These are phyloP conservation scores for Talaromyces rugulosus DNA, from an alignment of 2,329 filamentous ascomycete species.

Conservation along the genomic window DNA sequence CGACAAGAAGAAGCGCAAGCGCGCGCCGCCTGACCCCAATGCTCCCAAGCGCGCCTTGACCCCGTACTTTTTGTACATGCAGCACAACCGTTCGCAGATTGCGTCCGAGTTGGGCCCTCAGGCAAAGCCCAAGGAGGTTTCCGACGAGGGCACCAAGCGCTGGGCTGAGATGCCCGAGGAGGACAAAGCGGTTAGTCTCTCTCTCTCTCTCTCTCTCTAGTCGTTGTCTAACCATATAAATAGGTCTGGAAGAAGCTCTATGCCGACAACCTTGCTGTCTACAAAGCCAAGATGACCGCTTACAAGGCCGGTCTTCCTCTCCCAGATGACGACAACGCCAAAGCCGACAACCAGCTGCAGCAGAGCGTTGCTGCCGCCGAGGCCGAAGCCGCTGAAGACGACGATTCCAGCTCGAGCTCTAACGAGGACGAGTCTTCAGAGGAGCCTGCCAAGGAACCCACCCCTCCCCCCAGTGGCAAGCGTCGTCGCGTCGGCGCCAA, in stretches of 20 bases:
- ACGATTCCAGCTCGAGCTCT: constrained; percentile 13
- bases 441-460: constrained; percentile 38
- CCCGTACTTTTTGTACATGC: constrained; percentile 92
- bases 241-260: constrained; percentile 57
- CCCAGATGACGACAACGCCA: constrained; percentile 41
- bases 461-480: constrained; percentile 40
- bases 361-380: constrained; percentile 37
- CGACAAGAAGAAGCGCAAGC: constrained; percentile 86
- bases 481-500: constrained; percentile 36
- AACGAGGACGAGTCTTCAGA: constrained; percentile 29
- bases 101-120: constrained; percentile 70
- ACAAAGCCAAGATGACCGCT: constrained; percentile 51
- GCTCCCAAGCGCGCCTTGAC: constrained; percentile 92
- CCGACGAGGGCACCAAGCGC: constrained; percentile 78
- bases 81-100: constrained; percentile 79
- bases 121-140: constrained; percentile 78
- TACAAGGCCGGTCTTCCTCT: constrained; percentile 53
- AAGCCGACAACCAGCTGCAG: constrained; percentile 39
- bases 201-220: neutral
- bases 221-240: neutral
- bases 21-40: constrained; percentile 81
- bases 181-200: constrained; percentile 62
- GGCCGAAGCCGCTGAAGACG: constrained; percentile 18
- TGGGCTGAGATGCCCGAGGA: constrained; percentile 73
- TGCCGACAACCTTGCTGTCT: constrained; percentile 52